Evolutionary conservation across 2,329 filamentous ascomycete genomes (phyloP), one percentile per base, ranked within the genome.

Genomic region (Fusarium tjaetaba): DNA sequence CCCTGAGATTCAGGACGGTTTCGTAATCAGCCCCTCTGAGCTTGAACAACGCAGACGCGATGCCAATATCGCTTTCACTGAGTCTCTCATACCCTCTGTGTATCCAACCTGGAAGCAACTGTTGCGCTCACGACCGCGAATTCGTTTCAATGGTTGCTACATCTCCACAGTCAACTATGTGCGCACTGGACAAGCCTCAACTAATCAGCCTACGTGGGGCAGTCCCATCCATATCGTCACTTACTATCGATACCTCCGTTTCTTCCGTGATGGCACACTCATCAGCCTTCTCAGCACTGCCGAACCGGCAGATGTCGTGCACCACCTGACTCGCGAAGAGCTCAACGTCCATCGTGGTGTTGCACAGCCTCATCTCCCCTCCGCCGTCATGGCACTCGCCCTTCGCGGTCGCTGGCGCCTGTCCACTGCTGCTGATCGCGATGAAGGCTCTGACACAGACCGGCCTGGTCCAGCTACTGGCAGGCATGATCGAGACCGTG

Each of bases 111-210:
- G 90, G 89, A 84, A 88, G 77, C 82, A 85, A 60, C 94, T 97
- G 85, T 97, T 97, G 84, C 93, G 93, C 43, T 85, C 86, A 10
- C 92, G 95, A 20, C 96, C 96, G 5, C 92, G 96, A 48, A 88
- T 98, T 68, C 94, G 96, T 65, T 99, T 97, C 86, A 96, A 96
- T 78, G 96, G 96, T 32, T 93, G 94, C 83, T 99, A 99, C 84
- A 98, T 99, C 82, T 94, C 91, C 81, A 98, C 96, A 0, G 95
- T 97, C 67, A 98, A 98, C 84, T 99, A 99, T 83, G 91, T 94
- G 56, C 93, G 96, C 30, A 86, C 94, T 1, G 96, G 96, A 38
- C 93, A 93, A 67, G 88, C 91, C 16, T 91, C 90, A 7, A 88
- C 89, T 26, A 92, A 91, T 72, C 91, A 91, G 61, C 84, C 92